Evolutionary conservation across 805 yeast species (phyloP).

Genomic region (Starmerella vaccinii): DNA sequence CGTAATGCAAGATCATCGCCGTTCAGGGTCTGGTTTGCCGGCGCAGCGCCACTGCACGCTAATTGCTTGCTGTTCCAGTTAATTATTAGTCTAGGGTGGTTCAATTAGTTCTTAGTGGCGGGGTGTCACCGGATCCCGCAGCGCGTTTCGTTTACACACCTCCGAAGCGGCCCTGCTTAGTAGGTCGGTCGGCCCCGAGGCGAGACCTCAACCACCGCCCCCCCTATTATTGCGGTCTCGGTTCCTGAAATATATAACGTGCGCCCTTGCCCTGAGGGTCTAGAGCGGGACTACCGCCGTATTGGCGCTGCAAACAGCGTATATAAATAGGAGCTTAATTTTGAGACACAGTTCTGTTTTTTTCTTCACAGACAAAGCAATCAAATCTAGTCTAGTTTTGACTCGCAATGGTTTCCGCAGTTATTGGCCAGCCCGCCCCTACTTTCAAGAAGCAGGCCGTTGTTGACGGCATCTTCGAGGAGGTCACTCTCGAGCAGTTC

Average conservation of each 20-base stretch:
- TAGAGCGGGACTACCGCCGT: not conserved
- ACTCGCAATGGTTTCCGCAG: constrained; percentile 50
- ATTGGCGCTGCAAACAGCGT: not conserved
- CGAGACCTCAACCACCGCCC: not conserved
- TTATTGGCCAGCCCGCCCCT: constrained; percentile 94
- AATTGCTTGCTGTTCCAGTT: too few species aligned
- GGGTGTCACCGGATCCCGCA: too few species aligned
- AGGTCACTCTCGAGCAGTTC: constrained; percentile 85
- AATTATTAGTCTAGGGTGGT: too few species aligned
- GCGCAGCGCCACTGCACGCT: too few species aligned
- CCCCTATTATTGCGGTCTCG: not conserved
- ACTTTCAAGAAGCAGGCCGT: constrained; percentile 93
- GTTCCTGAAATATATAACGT: not conserved
- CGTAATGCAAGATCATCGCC: constrained; percentile 2
- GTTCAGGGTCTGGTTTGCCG: not conserved
- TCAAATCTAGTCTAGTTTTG: not conserved
- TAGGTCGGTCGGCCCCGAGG: not conserved
- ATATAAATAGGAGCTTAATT: not conserved
- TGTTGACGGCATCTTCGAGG: constrained; percentile 92
- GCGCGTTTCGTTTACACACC: too few species aligned
- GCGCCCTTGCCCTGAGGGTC: not conserved
- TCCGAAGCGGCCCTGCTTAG: too few species aligned
- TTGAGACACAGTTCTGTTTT: not conserved
- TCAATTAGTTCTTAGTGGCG: too few species aligned
- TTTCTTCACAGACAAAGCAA: not conserved